Evolutionary conservation across 2,329 filamentous ascomycete genomes (phyloP), one percentile per base, ranked within the genome.

Genomic region (Ceratocystis colombiana): DNA sequence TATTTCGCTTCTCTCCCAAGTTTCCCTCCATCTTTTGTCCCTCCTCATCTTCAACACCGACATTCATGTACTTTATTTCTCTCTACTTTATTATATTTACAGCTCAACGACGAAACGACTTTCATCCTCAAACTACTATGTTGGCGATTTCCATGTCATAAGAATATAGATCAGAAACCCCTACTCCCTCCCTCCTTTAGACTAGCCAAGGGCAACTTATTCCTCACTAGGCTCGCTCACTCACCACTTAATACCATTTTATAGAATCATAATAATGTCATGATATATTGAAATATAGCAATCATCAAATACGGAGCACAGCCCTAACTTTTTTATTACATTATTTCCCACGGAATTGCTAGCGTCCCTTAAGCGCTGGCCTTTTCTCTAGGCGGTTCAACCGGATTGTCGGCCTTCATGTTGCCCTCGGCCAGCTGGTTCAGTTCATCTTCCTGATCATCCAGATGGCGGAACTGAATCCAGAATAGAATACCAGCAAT

Each of bases 401-500:
- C 28, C 1, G 57, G 25, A 44, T 74, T 69, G 17, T 68, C 70
- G 20, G 50, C 66, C 17, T 66, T 72, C 50, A 74, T 70, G 17
- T 68, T 70, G 25, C 75, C 75, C 67, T 76, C 75, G 3, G 74
- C 74, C 30, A 83, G 73, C 72, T 84, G 79, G 69, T 90, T 90
- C 65, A 90, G 75, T 46, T 79, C 77, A 73, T 90, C 88, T 70
- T 90, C 88, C 69, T 83, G 77, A 62, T 74, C 76, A 71, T 90
- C 88, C 1, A 87, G 75, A 4, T 78, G 74, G n/a, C 79, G 75
- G 75, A 87, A 88, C 70, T 80, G 82, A 66, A 84, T 75, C 84
- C 86, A 92, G 78, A 93, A 92, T n/a, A 81, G 76, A 2, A 80
- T 71, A 5, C 86, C 87, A 46, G 74, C 87, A 6, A 87, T 64